Conservation (phyloP, 2,329 filamentous ascomycete genomes). For the Calonectria honghensis region DNA sequence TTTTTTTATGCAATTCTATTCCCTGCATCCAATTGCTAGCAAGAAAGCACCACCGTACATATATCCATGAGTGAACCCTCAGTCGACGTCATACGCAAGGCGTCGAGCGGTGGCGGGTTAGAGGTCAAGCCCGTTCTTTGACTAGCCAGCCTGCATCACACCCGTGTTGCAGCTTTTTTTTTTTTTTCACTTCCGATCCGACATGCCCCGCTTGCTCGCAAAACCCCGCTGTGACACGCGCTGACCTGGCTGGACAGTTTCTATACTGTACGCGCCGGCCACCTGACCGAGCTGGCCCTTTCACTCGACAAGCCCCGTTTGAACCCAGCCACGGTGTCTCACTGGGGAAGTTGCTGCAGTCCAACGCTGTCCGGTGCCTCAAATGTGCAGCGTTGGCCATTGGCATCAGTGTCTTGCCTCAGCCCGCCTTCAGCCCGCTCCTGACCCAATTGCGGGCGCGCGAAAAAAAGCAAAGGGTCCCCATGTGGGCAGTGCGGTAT, state of each 20-base stretch:
- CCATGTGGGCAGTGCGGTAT: constrained; percentile 28
- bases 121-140: not conserved
- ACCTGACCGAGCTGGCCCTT: constrained; percentile 21
- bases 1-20: not conserved
- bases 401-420: not conserved
- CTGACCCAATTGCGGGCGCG: constrained; percentile 26
- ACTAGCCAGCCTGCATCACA: constrained; percentile 1
- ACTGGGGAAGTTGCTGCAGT: not conserved
- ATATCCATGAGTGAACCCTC: no score
- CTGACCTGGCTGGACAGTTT: constrained; percentile 31
- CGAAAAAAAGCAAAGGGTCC: constrained; percentile 28
- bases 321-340: constrained; percentile 29
- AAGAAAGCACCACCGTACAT: not conserved
- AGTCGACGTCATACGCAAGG: not conserved
- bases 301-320: constrained; percentile 36
- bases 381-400: not conserved
- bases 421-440: not conserved
- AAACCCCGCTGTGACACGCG: constrained; percentile 45
- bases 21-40: no score
- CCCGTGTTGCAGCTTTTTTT: constrained; percentile 7
- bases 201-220: constrained; percentile 49
- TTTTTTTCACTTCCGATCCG: constrained; percentile 45
- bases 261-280: constrained; percentile 41
- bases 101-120: no score
- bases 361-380: not conserved